Conservation (phyloP, 1,284 basidiomycete genomes). For the Mycena sp. region DNA sequence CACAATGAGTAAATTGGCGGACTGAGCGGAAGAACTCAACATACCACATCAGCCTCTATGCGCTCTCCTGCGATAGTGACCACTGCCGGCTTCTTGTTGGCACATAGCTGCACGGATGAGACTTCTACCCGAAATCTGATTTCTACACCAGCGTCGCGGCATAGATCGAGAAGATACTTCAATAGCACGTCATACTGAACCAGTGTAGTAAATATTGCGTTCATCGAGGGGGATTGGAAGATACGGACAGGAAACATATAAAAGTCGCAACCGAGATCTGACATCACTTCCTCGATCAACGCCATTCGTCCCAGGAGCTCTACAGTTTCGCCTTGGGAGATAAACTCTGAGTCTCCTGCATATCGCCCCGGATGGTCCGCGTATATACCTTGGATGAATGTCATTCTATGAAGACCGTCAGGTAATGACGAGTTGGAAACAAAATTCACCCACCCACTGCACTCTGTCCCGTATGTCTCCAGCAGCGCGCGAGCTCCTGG, state of each 20-base stretch:
- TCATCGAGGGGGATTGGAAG: not conserved
- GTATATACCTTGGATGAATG: not conserved
- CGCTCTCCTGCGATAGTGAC: slow-evolving; percentile 7
- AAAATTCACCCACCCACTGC: slow-evolving; percentile 9
- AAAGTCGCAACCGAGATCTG: slow-evolving; percentile 15
- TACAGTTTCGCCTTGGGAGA: not conserved
- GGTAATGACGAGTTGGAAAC: not conserved
- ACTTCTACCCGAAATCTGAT: slow-evolving; percentile 12
- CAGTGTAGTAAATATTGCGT: not conserved
- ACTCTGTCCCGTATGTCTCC: slow-evolving; percentile 5
- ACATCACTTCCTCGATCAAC: slow-evolving; percentile 6
- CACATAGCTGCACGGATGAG: not conserved
- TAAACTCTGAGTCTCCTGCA: not conserved
- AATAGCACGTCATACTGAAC: slow-evolving; percentile 8
- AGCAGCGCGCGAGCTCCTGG: slow-evolving; percentile 13
- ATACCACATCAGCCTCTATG: slow-evolving; percentile 22
- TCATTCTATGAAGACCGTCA: not conserved
- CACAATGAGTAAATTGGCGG: not conserved
- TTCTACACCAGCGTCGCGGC: slow-evolving; percentile 6
- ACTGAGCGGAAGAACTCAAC: not conserved
- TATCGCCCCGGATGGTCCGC: too few species aligned
- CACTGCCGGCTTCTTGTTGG: not conserved
- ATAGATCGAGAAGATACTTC: slow-evolving; percentile 4
- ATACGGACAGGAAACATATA: slow-evolving; percentile 15
- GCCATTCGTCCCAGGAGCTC: not conserved